Percentiles rank a stretch among this genome's conserved stretches.
phyloP scores from a whole-genome alignment of 306 rosid genomes.

The Quercus rubra region DNA sequence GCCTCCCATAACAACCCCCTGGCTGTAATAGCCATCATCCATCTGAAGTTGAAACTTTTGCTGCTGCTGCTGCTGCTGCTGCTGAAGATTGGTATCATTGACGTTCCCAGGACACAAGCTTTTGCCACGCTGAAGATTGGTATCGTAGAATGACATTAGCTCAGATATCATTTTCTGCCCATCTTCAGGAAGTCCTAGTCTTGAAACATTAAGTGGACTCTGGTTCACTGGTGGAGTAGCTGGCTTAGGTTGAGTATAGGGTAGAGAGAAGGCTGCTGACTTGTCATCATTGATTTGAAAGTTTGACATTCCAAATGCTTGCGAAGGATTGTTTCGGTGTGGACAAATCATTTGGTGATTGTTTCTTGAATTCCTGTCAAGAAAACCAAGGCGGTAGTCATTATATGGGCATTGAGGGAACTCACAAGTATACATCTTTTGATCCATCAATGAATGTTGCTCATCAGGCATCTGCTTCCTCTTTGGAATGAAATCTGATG shows the following conservation, averaged over 20 bases:
- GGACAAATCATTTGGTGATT: constrained; percentile 52
- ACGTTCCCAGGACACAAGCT: constrained; percentile 20
- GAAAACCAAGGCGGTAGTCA: constrained; percentile 37
- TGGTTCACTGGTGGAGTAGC: constrained; percentile 13
- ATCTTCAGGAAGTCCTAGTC: constrained; percentile 38
- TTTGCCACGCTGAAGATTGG: constrained; percentile 27
- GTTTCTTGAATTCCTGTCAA: constrained; percentile 37
- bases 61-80: neutral
- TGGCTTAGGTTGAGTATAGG: constrained; percentile 28
- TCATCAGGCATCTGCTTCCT: constrained; percentile 36
- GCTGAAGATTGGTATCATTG: neutral
- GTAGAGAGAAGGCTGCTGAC: constrained; percentile 17
- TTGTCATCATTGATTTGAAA: constrained; percentile 30
- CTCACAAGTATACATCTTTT: constrained; percentile 41
- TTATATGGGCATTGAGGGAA: constrained; percentile 35
- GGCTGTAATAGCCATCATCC: constrained; percentile 24
- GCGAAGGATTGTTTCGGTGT: constrained; percentile 23
- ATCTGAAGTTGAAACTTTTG: constrained; percentile 23
- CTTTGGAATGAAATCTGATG: constrained; percentile 29
- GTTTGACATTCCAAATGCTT: constrained; percentile 30
- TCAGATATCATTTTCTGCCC: constrained; percentile 51
- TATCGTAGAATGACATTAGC: constrained; percentile 43
- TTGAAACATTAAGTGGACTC: constrained; percentile 18
- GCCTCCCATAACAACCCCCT: constrained; percentile 22
- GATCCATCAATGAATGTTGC: constrained; percentile 17